Conservation (phyloP, 1,284 basidiomycete genomes). For the Malassezia brasiliensis region DNA sequence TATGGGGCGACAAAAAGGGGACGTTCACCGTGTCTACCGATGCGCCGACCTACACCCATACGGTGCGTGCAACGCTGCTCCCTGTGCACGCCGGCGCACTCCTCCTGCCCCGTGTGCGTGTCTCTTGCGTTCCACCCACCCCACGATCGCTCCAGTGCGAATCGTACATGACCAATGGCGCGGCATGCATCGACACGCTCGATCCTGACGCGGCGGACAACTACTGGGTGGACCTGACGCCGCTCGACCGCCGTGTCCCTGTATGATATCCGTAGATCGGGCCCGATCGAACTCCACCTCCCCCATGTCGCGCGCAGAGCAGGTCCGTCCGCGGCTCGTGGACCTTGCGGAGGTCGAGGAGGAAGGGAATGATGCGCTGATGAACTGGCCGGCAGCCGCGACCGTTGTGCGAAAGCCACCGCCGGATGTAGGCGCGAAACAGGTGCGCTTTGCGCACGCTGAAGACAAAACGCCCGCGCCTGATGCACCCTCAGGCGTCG, state of each 20-base stretch:
- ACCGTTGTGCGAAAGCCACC: constrained; percentile 21
- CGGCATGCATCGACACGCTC: constrained; percentile 19
- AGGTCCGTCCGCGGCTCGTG: constrained; percentile 28
- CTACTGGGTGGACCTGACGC: constrained; percentile 19
- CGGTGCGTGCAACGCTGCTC: constrained; percentile 21
- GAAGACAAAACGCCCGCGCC: background rate
- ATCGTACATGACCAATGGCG: constrained; percentile 26
- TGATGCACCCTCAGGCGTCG: background rate
- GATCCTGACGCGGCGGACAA: constrained; percentile 13
- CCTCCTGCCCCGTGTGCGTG: constrained; percentile 18
- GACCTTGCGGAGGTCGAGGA: constrained; percentile 30
- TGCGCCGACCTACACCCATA: background rate
- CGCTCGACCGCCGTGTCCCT: background rate
- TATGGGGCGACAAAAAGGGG: constrained; percentile 30
- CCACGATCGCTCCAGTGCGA: constrained; percentile 19
- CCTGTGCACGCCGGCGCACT: constrained; percentile 27
- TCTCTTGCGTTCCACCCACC: constrained; percentile 14
- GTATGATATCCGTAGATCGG: background rate
- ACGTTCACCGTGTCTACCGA: constrained; percentile 6
- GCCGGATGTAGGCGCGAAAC: background rate
- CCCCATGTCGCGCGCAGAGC: constrained; percentile 14
- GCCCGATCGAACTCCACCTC: background rate
- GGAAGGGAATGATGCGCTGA: constrained; percentile 17
- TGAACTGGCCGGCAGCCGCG: constrained; percentile 35
- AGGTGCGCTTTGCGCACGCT: background rate